Base-by-base conservation (phyloP, 1,284 basidiomycete genomes). In the Cryptococcus sp. region DNA sequence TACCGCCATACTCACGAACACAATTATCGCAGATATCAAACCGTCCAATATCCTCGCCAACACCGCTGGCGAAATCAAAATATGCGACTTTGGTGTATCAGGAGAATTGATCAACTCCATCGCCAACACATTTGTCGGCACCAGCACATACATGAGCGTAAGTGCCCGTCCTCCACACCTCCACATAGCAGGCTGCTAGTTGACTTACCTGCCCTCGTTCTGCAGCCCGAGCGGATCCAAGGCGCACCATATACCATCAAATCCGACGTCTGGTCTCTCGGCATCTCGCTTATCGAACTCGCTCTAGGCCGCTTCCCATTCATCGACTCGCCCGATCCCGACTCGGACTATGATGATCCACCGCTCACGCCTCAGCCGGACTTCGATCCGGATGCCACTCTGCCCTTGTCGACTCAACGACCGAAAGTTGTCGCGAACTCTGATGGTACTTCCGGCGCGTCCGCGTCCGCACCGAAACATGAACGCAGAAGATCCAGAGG, bases 101-200 rank as follows among this genome's bases (percentile, higher is more conserved):
- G 96, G 96, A 19, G 95, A 99, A 78, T 85, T 99, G 63, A 95
- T 98, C 82, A 97, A 99, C 80, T 94, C 91, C 1, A 95, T 99
- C 63, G 96, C 96, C 16, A 92, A 98, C 78, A 99, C 96, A 0
- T 99, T 99, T 75, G 95, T 99, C 17, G 95, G 95, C 8, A 99
- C 96, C 3, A 94, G 91, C 62, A 95, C 93, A 15, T 99, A 99
- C 79, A 99, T 99, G 95, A 95, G 93, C 67, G 94, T 97, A 78
- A 79, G 93, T 86, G 4, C 4, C n/a, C 10, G 13, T 54, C 7
- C n/a, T 35, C 40, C n/a, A 31, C 40, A 23, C 20, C 41, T 19
- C 19, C 22, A 17, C 23, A 6, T 48, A 50, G 47, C 47, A 41
- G 44, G 47, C 27, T 41, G 16, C 20, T 20, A n/a, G 3, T 19